These are phyloP conservation scores for Leptographium radiaticola DNA, from an alignment of 2,329 filamentous ascomycete genomes.

Conservation along the genomic window DNA sequence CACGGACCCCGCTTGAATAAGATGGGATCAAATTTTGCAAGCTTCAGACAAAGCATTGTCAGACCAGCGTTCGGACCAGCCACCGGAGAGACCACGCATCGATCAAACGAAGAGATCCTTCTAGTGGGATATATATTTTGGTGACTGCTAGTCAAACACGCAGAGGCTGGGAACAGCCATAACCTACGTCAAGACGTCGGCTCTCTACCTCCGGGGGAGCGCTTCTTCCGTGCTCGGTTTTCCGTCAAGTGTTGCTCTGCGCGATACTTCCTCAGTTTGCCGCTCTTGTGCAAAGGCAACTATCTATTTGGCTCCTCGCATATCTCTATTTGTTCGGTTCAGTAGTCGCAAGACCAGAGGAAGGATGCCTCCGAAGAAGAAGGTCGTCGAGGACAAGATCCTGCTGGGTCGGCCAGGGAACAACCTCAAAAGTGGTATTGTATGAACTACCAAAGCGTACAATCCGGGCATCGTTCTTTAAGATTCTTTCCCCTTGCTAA, in stretches of 20 bases:
- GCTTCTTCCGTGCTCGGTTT: conserved; percentile 14
- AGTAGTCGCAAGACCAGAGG: conserved; percentile 37
- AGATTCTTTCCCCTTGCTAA: conserved; percentile 5
- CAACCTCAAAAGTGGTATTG: conserved; percentile 98
- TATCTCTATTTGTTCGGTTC: conserved; percentile 24
- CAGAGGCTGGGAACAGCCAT: conserved; percentile 9
- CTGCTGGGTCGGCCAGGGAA: conserved; percentile 92
- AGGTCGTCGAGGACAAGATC: conserved; percentile 64
- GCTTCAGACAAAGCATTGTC: neutral
- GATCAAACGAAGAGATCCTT: neutral
- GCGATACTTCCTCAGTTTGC: neutral
- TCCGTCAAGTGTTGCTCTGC: conserved; percentile 25
- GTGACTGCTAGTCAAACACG: neutral
- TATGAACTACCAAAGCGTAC: conserved; percentile 30
- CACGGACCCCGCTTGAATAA: neutral
- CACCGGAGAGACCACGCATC: neutral
- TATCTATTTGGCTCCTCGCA: conserved; percentile 19
- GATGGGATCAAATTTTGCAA: neutral
- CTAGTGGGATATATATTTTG: neutral
- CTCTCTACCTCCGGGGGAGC: conserved; percentile 21
- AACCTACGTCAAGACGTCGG: conserved; percentile 23
- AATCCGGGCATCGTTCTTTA: neutral
- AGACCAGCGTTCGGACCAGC: neutral
- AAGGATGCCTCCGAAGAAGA: conserved; percentile 91
- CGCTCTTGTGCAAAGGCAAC: neutral